Evolutionary conservation across 495 filamentous ascomycete species (phyloP), one percentile per base, ranked within the genome.

Genomic region (Talaromyces trachyspermus): DNA sequence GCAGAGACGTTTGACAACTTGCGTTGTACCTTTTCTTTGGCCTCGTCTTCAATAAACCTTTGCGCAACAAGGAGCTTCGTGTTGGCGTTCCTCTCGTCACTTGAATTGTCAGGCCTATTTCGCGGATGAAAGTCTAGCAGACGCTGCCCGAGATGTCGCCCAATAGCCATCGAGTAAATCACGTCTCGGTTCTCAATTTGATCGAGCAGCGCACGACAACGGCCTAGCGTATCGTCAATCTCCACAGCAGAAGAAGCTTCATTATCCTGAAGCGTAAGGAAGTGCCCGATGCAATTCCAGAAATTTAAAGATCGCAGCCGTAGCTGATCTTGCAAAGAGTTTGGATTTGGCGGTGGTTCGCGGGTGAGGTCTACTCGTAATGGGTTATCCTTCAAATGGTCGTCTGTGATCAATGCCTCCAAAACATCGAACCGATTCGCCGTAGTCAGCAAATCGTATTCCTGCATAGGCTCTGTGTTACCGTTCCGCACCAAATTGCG

Each of bases 181-280:
- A 94, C 86, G 53, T 95, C 89, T n/a, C 89, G 81, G 56, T 90
- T 91, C 67, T 95, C 89, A 15, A 79, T 76, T 46, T 79, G 82
- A 49, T 89, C 83, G 7, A 95, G 74, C 4, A 90, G 65, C 30
- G 73, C 71, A 35, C 88, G 81, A 58, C 83, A 75, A 5, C 69
- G 70, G 3, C 52, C 57, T 7, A 95, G 65, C 1, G 77, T 75
- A 46, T 80, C 74, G 37, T 89, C 84, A 19, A 88, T 75, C 43
- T 76, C 70, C 49, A 74, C 78, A 22, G 71, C 63, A 10, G 74
- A 70, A 30, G 73, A 72, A 14, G 77, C 65, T 51, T 77, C 76
- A 41, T 82, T 78, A 53, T 88, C 80, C 24, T 72, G 74, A 9
- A 82, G 62, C 3, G 82, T 79, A 19, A 92, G 68, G 60, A 89